phyloP scores from a whole-genome alignment of 2,329 filamentous ascomycete genomes.

The Pezicula radicicola region DNA sequence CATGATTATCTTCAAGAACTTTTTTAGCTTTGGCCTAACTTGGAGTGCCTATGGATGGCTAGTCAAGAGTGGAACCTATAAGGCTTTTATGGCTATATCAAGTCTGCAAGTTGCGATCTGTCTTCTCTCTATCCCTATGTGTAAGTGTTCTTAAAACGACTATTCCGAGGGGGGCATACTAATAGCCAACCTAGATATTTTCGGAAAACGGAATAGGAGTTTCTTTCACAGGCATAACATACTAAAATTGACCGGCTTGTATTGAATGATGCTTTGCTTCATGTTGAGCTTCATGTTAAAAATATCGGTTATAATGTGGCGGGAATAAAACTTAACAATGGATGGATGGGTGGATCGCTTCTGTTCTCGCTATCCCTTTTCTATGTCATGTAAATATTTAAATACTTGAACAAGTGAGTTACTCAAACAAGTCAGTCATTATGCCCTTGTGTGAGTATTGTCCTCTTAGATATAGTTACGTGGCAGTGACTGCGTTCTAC shows the following conservation, averaged over 20 bases:
- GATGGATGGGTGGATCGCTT: neutral
- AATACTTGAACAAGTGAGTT: too few relatives aligned
- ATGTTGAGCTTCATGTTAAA: neutral
- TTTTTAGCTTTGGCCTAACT: conserved; percentile 84
- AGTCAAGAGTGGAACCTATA: conserved; percentile 56
- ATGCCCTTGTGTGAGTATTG: too few relatives aligned
- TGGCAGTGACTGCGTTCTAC: too few relatives aligned
- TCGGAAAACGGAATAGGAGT: conserved; percentile 72
- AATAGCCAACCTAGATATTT: conserved; percentile 54
- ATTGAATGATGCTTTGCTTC: neutral
- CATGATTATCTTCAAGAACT: conserved; percentile 90
- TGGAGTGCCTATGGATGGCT: conserved; percentile 86
- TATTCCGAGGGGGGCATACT: neutral
- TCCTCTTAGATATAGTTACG: too few relatives aligned
- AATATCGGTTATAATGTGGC: neutral
- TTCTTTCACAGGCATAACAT: conserved; percentile 77
- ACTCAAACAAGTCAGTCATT: too few relatives aligned
- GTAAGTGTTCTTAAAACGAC: conserved; percentile 51
- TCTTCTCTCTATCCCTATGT: conserved; percentile 69
- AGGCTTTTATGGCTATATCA: conserved; percentile 66
- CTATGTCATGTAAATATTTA: too few relatives aligned
- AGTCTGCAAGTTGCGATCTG: conserved; percentile 79
- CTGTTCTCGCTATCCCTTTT: too few relatives aligned
- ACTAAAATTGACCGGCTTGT: conserved; percentile 33
- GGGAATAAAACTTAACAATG: neutral